Base-by-base conservation (phyloP, 345 rosid species). In the thale cress (Arabidopsis thaliana) region DNA sequence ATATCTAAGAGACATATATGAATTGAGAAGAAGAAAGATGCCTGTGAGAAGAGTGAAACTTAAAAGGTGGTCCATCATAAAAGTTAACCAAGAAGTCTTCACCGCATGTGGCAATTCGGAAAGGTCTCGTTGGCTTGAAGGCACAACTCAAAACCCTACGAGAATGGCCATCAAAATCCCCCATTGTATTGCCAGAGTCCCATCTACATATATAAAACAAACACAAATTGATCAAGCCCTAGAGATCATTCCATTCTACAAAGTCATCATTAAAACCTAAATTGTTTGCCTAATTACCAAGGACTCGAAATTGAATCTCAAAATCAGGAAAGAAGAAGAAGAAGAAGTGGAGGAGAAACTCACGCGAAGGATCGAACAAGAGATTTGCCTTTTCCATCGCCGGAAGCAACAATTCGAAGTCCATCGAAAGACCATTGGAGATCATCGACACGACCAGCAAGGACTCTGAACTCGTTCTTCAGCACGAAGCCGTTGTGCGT, bases 141-240 rank as follows among this genome's bases (percentile, higher is more conserved):
- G 90, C 89, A 80, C 99, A 95, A 74, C 97, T 87, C 57, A 95
- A 69, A 57, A 88, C 96, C 67, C 96, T 83, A 78, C 87, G 87
- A 28, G 98, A 95, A 79, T 90, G 99, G 37, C 99, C 99, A 78
- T 91, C 99, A 46, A 95, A 95, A 69, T 92, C 98, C 53, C 97
- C 99, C 44, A 92, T 92, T 61, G 88, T 95, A 45, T 86, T 85
- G 16, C 97, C 97, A 8, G 97, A 92, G 80, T 95, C 99, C 99
- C 99, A 95, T 92, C 97, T 91, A 58, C 1, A 75, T 16, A n/a
- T 23, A 45, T n/a, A 57, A 23, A 45, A 51, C 32, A 46, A 78
- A 67, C 32, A 3, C 53, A 71, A 48, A 50, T 44, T 30, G 0
- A 32, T 62, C 36, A 65, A 65, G 33, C 14, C 32, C 4, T 16